These are phyloP conservation scores for Neoascochyta sp. DNA, from an alignment of 2,329 filamentous ascomycete species.

Conservation along the genomic window DNA sequence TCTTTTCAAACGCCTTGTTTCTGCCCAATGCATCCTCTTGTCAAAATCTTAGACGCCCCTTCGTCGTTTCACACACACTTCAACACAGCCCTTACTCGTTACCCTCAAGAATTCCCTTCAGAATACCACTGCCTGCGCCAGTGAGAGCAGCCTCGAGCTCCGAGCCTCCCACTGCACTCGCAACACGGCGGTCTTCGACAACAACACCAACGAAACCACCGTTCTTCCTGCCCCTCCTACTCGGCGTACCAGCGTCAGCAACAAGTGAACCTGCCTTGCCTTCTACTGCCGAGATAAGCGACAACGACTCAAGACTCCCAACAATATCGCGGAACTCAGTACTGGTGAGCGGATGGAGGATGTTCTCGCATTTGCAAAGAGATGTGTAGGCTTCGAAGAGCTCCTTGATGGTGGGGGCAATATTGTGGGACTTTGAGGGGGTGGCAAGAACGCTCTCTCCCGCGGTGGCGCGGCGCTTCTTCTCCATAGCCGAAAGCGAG, in stretches of 20 bases:
- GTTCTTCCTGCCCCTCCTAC: slow-evolving; percentile 57
- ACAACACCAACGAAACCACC: slow-evolving; percentile 44
- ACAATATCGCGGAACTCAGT: slow-evolving; percentile 95
- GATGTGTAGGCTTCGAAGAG: slow-evolving; percentile 80
- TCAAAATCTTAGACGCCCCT: too few species aligned
- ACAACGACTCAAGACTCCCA: slow-evolving; percentile 81
- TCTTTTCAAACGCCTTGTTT: too few species aligned
- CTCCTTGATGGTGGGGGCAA: slow-evolving; percentile 75
- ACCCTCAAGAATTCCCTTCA: slow-evolving; percentile 33
- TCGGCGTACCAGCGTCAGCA: slow-evolving; percentile 62
- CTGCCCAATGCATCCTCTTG: too few species aligned
- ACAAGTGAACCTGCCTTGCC: slow-evolving; percentile 66
- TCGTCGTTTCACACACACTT: background rate
- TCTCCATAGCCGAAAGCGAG: slow-evolving; percentile 81
- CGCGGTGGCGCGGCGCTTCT: slow-evolving; percentile 55
- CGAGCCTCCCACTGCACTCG: slow-evolving; percentile 74
- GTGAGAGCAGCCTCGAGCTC: slow-evolving; percentile 70
- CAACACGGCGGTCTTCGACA: slow-evolving; percentile 72
- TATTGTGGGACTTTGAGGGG: slow-evolving; percentile 46
- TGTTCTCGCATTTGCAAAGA: slow-evolving; percentile 81
- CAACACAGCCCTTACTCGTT: slow-evolving; percentile 4
- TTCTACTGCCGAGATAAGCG: slow-evolving; percentile 68
- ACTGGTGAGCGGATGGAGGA: slow-evolving; percentile 81
- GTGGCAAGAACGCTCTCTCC: slow-evolving; percentile 33
- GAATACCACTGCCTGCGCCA: slow-evolving; percentile 45